Base-by-base conservation (phyloP, 2,329 filamentous ascomycete genomes). In the Trichoderma asperellum region DNA sequence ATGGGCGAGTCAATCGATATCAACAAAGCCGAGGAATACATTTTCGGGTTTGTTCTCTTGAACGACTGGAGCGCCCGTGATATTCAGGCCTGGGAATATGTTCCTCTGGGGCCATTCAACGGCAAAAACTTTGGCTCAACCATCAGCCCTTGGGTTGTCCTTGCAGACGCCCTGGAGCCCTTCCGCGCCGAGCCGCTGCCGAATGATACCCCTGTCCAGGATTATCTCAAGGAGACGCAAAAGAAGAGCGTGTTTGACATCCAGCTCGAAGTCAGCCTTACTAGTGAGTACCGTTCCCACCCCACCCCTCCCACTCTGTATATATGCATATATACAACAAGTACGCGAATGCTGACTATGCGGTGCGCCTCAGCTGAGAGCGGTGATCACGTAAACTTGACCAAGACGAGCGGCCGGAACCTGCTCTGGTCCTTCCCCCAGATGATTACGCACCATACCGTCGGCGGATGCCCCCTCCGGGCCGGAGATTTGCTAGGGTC, bases 361-460 rank as follows among this genome's bases (percentile, higher is more conserved):
- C 40, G 37, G 57, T 29, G 53, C 10, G 0, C 5, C 10, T 0
- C n/a, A 81, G 78, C 79, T 3, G 71, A 76, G 40, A 70, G 72
- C 11, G 79, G 78, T 4, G 72, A 76, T 57, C 79, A 75, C 57
- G 78, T 74, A 1, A 74, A 76, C n/a, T 74, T 82, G 14, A 76
- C 73, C 18, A 74, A 73, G 55, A 80, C 80, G 6, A 81, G 75
- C 60, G 77, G 79, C 1, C 77, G 73, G 24, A 79, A 84, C 62
- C 83, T 96, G 1, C 84, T 95, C 1, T 96, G 89, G 85, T 94
- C 92, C 0, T 96, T 93, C 81, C 86, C 91, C 0, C 93, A 96
- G 77, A 94, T 95, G 92, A 82, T 96, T 40, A 87, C 92, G 0
- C 92, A 96, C 79, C 92, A 96, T 78, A 90, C 91, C 2, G 86